Evolutionary conservation across 495 filamentous ascomycete genomes (phyloP).

Genomic region (Amniculicola lignicola): DNA sequence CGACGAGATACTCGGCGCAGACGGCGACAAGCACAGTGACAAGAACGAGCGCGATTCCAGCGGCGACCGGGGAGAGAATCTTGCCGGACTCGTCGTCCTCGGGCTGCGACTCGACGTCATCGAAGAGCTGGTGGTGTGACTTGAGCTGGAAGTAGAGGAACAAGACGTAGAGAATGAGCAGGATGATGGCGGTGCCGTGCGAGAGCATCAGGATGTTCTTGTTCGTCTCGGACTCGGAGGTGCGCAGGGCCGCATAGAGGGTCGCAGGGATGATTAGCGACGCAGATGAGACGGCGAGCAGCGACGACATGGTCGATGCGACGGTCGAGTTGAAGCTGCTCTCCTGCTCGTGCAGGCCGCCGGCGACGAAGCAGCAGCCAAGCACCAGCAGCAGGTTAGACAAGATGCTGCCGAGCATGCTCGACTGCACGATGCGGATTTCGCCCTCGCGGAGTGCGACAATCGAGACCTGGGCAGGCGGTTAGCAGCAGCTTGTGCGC

Average conservation of each 20-base stretch:
- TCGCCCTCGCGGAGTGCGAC: constrained; percentile 81
- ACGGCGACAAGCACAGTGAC: constrained; percentile 82
- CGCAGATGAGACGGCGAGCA: constrained; percentile 89
- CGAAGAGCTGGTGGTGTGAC: constrained; percentile 78
- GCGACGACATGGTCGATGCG: constrained; percentile 90
- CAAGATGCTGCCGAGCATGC: constrained; percentile 95
- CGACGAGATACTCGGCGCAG: constrained; percentile 91
- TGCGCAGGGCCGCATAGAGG: constrained; percentile 59
- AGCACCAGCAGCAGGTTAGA: constrained; percentile 90
- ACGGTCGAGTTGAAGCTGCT: constrained; percentile 82
- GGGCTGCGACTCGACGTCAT: constrained; percentile 53
- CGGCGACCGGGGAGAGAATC: constrained; percentile 68
- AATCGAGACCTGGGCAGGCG: constrained; percentile 71
- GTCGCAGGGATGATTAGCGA: constrained; percentile 90
- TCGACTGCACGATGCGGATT: constrained; percentile 93
- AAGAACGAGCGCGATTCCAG: constrained; percentile 66
- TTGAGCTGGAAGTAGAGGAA: constrained; percentile 89
- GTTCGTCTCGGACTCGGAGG: constrained; percentile 46
- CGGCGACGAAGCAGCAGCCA: constrained; percentile 93
- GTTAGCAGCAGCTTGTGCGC: constrained; percentile 1
- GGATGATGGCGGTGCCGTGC: constrained; percentile 83
- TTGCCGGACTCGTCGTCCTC: constrained; percentile 45
- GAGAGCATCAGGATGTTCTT: constrained; percentile 77
- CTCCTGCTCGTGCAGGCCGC: constrained; percentile 68
- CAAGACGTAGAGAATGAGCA: constrained; percentile 81